phyloP scores from a whole-genome alignment of 345 rosid genomes.

The Nephelium lappaceum region DNA sequence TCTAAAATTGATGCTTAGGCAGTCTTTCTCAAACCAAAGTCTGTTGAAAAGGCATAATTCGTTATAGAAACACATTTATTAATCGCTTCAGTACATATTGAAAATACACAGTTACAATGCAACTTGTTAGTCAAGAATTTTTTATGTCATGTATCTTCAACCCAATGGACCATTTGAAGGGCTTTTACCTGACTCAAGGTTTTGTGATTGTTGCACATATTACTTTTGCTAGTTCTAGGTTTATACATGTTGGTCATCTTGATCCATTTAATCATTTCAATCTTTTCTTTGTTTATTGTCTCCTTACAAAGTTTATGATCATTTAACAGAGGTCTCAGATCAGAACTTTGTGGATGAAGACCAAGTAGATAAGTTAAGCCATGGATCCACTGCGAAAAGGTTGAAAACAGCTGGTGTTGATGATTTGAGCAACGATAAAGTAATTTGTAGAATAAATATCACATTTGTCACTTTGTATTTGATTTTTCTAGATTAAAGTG shows the following conservation, averaged over 20 bases:
- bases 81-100: neutral
- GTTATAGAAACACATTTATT: neutral
- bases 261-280: neutral
- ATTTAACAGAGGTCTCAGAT: conserved; percentile 62
- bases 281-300: neutral
- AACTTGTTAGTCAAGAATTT: neutral
- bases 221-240: neutral
- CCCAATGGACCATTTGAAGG: neutral
- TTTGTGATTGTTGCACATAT: neutral
- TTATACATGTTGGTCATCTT: neutral
- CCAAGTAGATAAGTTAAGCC: conserved; percentile 28
- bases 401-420: conserved; percentile 27
- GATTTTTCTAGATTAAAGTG: neutral
- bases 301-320: conserved; percentile 21
- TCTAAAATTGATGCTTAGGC: neutral
- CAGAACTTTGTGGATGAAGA: conserved; percentile 70
- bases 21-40: neutral
- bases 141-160: neutral
- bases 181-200: neutral
- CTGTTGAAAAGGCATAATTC: neutral
- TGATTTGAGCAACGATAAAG: conserved; percentile 34
- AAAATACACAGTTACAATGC: neutral
- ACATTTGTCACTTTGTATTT: neutral
- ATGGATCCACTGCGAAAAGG: conserved; percentile 30
- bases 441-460: conserved; percentile 13